These are phyloP conservation scores for Trametes cingulata DNA, from an alignment of 768 basidiomycete genomes.

Conservation along the genomic window DNA sequence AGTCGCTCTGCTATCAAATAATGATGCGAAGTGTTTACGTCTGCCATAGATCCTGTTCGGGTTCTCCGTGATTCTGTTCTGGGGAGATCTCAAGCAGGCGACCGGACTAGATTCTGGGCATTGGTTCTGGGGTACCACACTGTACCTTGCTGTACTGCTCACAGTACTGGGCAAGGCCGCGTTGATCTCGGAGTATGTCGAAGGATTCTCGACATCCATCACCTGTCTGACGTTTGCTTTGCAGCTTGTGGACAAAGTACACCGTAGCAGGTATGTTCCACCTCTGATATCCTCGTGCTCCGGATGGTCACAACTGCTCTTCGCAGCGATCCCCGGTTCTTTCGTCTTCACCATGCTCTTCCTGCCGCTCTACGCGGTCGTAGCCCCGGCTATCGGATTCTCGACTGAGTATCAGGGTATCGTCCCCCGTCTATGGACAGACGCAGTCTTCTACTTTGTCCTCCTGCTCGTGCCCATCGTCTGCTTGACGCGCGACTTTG, in stretches of 20 bases:
- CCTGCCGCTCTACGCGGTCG: slow-evolving; percentile 84
- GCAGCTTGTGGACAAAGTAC: slow-evolving; percentile 98
- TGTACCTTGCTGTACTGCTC: slow-evolving; percentile 91
- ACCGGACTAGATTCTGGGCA: slow-evolving; percentile 86
- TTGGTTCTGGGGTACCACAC: slow-evolving; percentile 98
- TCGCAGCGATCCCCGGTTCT: slow-evolving; percentile 90
- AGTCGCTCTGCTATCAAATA: slow-evolving; percentile 30
- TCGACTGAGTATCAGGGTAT: slow-evolving; percentile 90
- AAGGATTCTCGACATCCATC: background rate
- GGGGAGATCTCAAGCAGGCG: slow-evolving; percentile 85
- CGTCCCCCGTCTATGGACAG: slow-evolving; percentile 87
- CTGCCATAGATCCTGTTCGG: slow-evolving; percentile 71
- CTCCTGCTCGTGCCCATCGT: slow-evolving; percentile 82
- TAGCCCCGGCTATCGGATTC: slow-evolving; percentile 85
- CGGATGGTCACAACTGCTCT: background rate
- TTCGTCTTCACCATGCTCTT: slow-evolving; percentile 96
- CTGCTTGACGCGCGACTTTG: slow-evolving; percentile 85
- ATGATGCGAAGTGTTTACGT: slow-evolving; percentile 1
- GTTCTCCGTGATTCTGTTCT: slow-evolving; percentile 88
- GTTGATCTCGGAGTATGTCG: slow-evolving; percentile 89
- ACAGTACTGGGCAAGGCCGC: slow-evolving; percentile 98
- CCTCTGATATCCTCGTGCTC: background rate
- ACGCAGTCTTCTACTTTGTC: slow-evolving; percentile 86
- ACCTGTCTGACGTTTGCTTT: background rate
- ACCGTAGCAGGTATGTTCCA: slow-evolving; percentile 76